Percentiles rank a stretch among this genome's conserved stretches.
Conservation (phyloP, 2,329 filamentous ascomycete genomes). For the Aspergillus luchuensis region DNA sequence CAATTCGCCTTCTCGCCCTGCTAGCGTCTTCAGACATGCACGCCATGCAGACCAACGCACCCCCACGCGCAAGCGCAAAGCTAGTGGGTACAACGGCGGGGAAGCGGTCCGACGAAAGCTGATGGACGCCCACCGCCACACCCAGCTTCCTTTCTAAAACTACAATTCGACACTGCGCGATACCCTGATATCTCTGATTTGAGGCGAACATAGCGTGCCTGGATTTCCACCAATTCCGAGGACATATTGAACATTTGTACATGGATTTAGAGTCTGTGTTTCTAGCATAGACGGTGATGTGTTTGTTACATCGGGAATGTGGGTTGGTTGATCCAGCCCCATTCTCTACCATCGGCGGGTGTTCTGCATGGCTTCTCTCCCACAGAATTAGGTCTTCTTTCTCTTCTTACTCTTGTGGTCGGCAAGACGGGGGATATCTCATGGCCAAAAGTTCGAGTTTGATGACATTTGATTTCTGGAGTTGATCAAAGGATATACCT, state of each 20-base stretch:
- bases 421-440: constrained; percentile 10
- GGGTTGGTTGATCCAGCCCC: background rate
- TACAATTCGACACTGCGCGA: background rate
- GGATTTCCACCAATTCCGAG: constrained; percentile 1
- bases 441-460: constrained; percentile 22
- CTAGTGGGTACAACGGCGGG: constrained; percentile 39
- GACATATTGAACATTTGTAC: background rate
- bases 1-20: constrained; percentile 45
- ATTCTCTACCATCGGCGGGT: background rate
- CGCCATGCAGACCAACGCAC: constrained; percentile 43
- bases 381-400: background rate
- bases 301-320: background rate
- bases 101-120: constrained; percentile 49
- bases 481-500: constrained; percentile 22
- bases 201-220: background rate
- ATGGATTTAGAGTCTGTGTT: constrained; percentile 1
- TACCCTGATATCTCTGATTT: constrained; percentile 1
- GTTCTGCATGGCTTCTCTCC: background rate
- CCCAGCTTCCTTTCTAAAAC: constrained; percentile 40
- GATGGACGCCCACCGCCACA: constrained; percentile 45
- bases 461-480: constrained; percentile 13
- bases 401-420: constrained; percentile 5
- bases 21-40: constrained; percentile 47
- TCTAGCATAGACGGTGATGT: background rate
- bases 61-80: constrained; percentile 44